These are phyloP conservation scores for Cerioporus squamosus DNA, from an alignment of 1,284 basidiomycete genomes.

Conservation along the genomic window DNA sequence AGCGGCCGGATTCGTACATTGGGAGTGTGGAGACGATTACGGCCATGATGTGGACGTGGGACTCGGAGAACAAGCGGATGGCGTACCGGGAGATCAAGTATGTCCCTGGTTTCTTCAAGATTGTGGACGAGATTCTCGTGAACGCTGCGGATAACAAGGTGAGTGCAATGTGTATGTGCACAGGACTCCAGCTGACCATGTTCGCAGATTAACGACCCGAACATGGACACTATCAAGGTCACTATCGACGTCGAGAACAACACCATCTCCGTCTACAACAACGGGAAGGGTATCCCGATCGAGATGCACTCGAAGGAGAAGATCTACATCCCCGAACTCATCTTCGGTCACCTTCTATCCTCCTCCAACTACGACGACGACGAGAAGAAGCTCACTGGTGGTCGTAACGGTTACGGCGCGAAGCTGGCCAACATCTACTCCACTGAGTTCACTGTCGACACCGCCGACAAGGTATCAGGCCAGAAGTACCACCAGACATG, in stretches of 20 bases:
- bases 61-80: slow-evolving; percentile 82
- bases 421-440: slow-evolving; percentile 99
- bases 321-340: slow-evolving; percentile 97
- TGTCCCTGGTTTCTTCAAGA: slow-evolving; percentile 99
- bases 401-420: slow-evolving; percentile 98
- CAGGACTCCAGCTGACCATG: neutral
- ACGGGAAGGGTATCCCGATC: slow-evolving; percentile 95
- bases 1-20: slow-evolving; percentile 98
- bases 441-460: slow-evolving; percentile 96
- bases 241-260: slow-evolving; percentile 86
- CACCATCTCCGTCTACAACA: slow-evolving; percentile 94
- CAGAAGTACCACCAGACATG: slow-evolving; percentile 98
- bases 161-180: slow-evolving; percentile 9
- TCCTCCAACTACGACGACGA: slow-evolving; percentile 99
- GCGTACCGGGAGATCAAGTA: slow-evolving; percentile 84
- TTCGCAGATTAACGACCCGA: slow-evolving; percentile 82
- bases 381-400: slow-evolving; percentile 98
- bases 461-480: slow-evolving; percentile 85
- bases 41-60: slow-evolving; percentile 91
- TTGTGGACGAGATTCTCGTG: slow-evolving; percentile 98
- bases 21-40: slow-evolving; percentile 90
- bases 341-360: slow-evolving; percentile 95
- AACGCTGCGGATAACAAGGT: slow-evolving; percentile 99
- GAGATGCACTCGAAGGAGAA: slow-evolving; percentile 94
- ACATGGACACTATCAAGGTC: slow-evolving; percentile 90